phyloP scores from a whole-genome alignment of 805 yeast species.

The Kazachstania kunashirensis region DNA sequence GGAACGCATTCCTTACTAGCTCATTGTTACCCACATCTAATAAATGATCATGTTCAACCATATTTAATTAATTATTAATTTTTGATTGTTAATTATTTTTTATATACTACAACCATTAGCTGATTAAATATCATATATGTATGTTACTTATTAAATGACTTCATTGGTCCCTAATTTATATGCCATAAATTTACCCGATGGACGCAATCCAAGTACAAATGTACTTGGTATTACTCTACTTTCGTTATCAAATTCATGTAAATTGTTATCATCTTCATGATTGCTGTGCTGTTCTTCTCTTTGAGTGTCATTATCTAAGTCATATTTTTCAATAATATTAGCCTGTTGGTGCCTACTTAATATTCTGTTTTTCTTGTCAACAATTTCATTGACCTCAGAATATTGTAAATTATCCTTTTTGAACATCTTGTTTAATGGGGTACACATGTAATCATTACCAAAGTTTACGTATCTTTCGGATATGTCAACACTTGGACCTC shows the following conservation, averaged over 20 bases:
- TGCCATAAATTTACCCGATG: conserved; percentile 65
- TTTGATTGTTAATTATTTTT: no score
- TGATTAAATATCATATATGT: not conserved
- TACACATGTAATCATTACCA: conserved; percentile 11
- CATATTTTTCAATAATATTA: not conserved
- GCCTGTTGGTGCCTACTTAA: conserved; percentile 1
- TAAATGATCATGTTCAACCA: not conserved
- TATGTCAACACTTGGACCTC: conserved; percentile 52
- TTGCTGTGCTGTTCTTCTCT: conserved; percentile 9
- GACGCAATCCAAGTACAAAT: conserved; percentile 35
- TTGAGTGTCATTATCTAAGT: not conserved
- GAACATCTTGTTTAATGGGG: conserved; percentile 5
- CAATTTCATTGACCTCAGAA: conserved; percentile 20
- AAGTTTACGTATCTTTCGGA: conserved; percentile 32
- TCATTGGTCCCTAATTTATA: conserved; percentile 32
- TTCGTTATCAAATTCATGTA: conserved; percentile 15
- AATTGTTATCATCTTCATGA: conserved; percentile 5
- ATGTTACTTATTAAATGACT: not conserved
- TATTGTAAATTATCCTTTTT: conserved; percentile 9
- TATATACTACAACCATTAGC: not conserved
- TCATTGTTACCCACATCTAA: conserved; percentile 1
- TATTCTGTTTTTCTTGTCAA: conserved; percentile 3
- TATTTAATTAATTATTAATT: conserved; percentile 55
- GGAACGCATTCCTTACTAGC: conserved; percentile 46
- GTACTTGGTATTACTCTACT: conserved; percentile 19